These are phyloP conservation scores for Noccaea bulbosa DNA, from an alignment of 345 rosid genomes.

Conservation along the genomic window DNA sequence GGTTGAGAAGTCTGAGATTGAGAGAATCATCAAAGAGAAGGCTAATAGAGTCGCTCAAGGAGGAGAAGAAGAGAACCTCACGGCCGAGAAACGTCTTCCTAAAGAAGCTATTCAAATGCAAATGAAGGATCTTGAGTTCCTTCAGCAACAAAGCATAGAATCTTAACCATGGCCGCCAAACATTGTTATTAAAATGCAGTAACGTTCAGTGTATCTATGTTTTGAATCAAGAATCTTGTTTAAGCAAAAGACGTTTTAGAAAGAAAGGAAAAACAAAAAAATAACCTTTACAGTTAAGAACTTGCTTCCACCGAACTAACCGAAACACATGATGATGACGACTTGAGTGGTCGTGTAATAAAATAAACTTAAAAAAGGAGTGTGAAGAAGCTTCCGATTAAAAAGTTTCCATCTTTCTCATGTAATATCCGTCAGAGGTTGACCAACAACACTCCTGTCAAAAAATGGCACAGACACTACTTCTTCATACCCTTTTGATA, in stretches of 20 bases:
- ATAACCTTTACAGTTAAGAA: conserved; percentile 8
- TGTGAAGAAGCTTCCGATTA: too few species aligned
- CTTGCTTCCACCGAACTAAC: conserved; percentile 11
- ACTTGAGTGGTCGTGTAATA: conserved; percentile 21
- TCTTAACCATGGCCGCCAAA: conserved; percentile 37
- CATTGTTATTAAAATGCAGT: not conserved
- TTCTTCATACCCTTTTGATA: conserved; percentile 1
- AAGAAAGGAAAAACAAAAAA: too few species aligned
- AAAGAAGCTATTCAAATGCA: conserved; percentile 81
- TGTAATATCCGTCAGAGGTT: conserved; percentile 14
- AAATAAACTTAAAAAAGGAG: not conserved
- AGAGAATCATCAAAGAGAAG: conserved; percentile 65
- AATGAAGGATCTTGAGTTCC: conserved; percentile 95
- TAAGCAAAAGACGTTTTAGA: not conserved
- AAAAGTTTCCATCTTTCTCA: not conserved
- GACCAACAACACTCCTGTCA: conserved; percentile 15
- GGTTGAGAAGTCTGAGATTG: conserved; percentile 54
- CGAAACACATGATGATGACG: conserved; percentile 24
- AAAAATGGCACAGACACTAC: conserved; percentile 34
- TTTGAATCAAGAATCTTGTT: not conserved
- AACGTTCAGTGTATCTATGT: conserved; percentile 7
- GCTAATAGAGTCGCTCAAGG: conserved; percentile 63
- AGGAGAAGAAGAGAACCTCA: conserved; percentile 48
- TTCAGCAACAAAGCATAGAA: conserved; percentile 67
- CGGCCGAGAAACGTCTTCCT: conserved; percentile 58